These are phyloP conservation scores for Sclerotinia minor DNA, from an alignment of 2,329 filamentous ascomycete genomes.

Conservation along the genomic window DNA sequence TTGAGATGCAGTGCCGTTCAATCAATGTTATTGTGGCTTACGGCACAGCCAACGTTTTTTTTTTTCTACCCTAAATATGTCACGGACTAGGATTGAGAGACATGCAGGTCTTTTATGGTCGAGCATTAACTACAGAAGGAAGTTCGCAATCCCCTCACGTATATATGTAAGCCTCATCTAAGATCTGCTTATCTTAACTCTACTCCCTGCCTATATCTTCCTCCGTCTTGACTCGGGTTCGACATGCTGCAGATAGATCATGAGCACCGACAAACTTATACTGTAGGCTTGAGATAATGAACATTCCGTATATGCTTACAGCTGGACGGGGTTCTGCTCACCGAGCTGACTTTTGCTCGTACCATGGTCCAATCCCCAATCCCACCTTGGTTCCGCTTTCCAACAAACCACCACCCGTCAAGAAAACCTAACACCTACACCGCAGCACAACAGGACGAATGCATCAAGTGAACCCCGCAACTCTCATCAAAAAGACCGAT, in stretches of 20 bases:
- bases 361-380: conserved; percentile 13
- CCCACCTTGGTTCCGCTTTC: conserved; percentile 5
- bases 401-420: background rate
- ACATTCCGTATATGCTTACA: conserved; percentile 2
- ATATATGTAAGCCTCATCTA: conserved; percentile 8
- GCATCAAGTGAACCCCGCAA: background rate
- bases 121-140: background rate
- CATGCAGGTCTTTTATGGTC: conserved; percentile 2
- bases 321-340: conserved; percentile 7
- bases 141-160: conserved; percentile 1
- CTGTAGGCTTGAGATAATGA: background rate
- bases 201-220: background rate
- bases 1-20: conserved; percentile 20
- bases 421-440: background rate
- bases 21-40: conserved; percentile 22
- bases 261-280: background rate
- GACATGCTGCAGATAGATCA: conserved; percentile 4
- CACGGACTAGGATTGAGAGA: conserved; percentile 8
- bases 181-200: conserved; percentile 9
- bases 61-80: conserved; percentile 4
- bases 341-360: conserved; percentile 14
- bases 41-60: conserved; percentile 23
- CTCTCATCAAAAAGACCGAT: conserved; percentile 11
- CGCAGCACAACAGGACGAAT: background rate
- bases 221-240: conserved; percentile 2